Evolutionary conservation across 2,329 filamentous ascomycete species (phyloP), one percentile per base, ranked within the genome.

Genomic region (Penicillium psychrosexuale): DNA sequence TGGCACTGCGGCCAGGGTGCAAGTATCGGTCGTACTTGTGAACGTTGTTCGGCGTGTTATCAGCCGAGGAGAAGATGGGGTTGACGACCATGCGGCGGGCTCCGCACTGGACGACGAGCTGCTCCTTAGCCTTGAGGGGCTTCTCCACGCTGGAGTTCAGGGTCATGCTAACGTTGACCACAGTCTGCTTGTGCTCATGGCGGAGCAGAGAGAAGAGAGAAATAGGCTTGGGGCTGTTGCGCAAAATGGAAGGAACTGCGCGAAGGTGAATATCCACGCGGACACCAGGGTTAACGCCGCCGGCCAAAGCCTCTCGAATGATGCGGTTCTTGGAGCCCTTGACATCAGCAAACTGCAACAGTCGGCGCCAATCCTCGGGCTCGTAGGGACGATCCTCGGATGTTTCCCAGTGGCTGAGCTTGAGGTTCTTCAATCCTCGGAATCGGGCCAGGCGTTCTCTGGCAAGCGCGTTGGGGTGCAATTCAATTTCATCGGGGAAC

Each of bases 401-500:
- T 31, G 87, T 89, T 64, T 96, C 88, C 94, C 94, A 99, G 9
- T 82, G 80, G 66, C 91, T 96, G 12, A 89, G 90, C 62, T 90
- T 86, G 57, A 97, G 75, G 70, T 89, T 96, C 81, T 97, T 99
- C 61, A 99, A 76, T 39, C 94, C 94, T 68, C 94, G 83, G 75
- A 97, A 99, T 56, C 90, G 84, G 8, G 88, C 84, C 51, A 99
- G 78, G 42, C 94, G 83, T 75, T 99, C 94, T 48, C 90, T 80
- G 0, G 94, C 94, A 42, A 90, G 80, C 3, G 95, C 90, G 50
- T 93, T 84, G 0, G 95, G 94, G 62, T 90, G 90, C 50, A 99
- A 79, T 73, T 99, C 95, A 55, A 99, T 94, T 73, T 99, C 94
- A 62, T 99, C 94, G 0, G 94, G 94, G 73, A 97, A 99, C 72